Percentiles rank a stretch among this genome's conserved stretches.
phyloP scores from a whole-genome alignment of 164 flowering plant species.

The Houttuynia cordata region DNA sequence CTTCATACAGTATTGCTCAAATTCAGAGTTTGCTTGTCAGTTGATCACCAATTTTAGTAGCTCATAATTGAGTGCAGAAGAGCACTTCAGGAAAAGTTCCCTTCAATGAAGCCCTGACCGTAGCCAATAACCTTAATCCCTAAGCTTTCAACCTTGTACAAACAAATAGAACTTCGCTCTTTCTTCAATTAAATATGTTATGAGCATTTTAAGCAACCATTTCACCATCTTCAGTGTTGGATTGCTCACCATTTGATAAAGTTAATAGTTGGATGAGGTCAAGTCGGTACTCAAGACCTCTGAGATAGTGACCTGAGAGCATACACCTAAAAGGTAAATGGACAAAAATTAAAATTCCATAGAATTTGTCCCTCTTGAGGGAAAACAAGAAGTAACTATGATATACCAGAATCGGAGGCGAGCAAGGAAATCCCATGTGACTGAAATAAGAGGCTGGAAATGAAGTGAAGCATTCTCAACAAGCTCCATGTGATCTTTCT shows the following conservation, averaged over 20 bases:
- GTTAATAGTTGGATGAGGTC: conserved; percentile 54
- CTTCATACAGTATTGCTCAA: no score
- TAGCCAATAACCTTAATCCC: no score
- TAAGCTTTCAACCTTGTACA: neutral
- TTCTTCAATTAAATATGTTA: neutral
- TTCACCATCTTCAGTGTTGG: conserved; percentile 16
- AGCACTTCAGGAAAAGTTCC: no score
- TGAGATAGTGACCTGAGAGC: conserved; percentile 71
- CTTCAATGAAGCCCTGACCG: no score
- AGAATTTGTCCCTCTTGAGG: no score
- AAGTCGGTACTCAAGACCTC: conserved; percentile 69
- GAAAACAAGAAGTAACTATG: neutral
- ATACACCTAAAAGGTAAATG: conserved; percentile 47
- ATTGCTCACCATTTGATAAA: conserved; percentile 17
- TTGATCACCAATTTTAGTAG: no score
- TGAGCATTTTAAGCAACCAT: conserved; percentile 3
- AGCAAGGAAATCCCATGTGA: conserved; percentile 71
- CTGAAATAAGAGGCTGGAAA: conserved; percentile 66
- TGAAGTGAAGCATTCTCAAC: conserved; percentile 62
- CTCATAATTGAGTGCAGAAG: no score
- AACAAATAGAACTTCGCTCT: neutral
- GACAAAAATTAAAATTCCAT: neutral
- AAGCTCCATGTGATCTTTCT: conserved; percentile 47
- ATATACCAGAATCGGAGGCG: conserved; percentile 79
- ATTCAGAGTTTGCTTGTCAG: no score